These are phyloP conservation scores for Leccinum disarticulatum DNA, from an alignment of 768 basidiomycete genomes.

Conservation along the genomic window DNA sequence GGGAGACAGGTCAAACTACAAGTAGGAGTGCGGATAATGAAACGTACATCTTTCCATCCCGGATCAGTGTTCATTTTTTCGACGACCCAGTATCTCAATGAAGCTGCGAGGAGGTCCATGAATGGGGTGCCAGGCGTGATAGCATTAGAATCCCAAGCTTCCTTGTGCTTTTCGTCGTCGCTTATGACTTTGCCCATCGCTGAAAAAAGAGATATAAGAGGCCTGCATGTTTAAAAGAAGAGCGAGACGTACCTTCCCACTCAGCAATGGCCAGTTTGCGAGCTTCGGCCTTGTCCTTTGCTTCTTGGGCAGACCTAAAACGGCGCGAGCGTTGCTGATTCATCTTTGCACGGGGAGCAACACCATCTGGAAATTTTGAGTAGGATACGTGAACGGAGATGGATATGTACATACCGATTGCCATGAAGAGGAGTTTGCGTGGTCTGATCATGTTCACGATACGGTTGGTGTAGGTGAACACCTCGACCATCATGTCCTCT, in stretches of 20 bases:
- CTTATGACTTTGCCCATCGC: constrained; percentile 90
- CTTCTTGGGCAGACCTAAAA: constrained; percentile 93
- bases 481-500: constrained; percentile 98
- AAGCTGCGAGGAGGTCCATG: constrained; percentile 88
- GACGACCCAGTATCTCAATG: constrained; percentile 94
- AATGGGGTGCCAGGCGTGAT: constrained; percentile 99
- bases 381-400: background rate
- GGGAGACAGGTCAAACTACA: constrained; percentile 1
- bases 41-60: constrained; percentile 86
- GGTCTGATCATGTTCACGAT: constrained; percentile 97
- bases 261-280: constrained; percentile 76
- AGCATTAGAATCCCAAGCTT: constrained; percentile 96
- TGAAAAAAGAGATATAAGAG: constrained; percentile 29
- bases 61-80: constrained; percentile 94
- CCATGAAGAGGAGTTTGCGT: constrained; percentile 95
- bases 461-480: constrained; percentile 95
- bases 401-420: constrained; percentile 68
- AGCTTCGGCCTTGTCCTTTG: constrained; percentile 89
- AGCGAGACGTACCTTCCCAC: constrained; percentile 68
- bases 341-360: constrained; percentile 99
- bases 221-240: background rate
- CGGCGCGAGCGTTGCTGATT: constrained; percentile 98
- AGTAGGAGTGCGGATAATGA: background rate
- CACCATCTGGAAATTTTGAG: constrained; percentile 65
- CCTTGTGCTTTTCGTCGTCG: constrained; percentile 81